A percentile compares a stretch with the other conserved stretches of the same genome.
Conservation (phyloP, 2,329 filamentous ascomycete genomes). For the Neofusicoccum sp. region DNA sequence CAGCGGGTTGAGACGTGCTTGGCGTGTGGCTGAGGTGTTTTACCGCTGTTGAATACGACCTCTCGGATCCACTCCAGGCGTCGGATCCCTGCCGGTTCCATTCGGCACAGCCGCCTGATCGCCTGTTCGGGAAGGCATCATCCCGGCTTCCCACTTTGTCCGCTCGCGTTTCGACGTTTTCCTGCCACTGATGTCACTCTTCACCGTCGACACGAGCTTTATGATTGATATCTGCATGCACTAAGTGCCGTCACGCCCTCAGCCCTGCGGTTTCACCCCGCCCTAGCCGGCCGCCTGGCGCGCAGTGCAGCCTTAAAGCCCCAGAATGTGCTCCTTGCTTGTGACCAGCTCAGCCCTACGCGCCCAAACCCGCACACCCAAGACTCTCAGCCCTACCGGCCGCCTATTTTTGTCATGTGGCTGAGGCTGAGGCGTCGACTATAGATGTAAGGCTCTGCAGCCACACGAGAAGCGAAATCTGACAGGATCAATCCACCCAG, state of each 20-base stretch:
- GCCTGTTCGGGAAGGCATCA: neutral
- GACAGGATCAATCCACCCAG: neutral
- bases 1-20: neutral
- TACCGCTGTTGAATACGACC: neutral
- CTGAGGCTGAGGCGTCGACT: slow-evolving; percentile 4
- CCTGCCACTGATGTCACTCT: neutral
- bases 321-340: neutral
- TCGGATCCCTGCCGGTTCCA: neutral
- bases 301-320: neutral
- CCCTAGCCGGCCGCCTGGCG: neutral
- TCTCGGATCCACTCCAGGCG: neutral
- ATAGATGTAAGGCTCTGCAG: slow-evolving; percentile 11
- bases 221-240: neutral
- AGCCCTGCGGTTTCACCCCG: slow-evolving; percentile 4
- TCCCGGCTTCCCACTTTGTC: neutral
- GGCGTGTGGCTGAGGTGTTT: slow-evolving; percentile 9
- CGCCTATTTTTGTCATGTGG: slow-evolving; percentile 11
- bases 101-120: neutral
- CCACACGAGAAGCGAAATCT: neutral
- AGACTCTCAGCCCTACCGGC: neutral
- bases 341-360: slow-evolving; percentile 14
- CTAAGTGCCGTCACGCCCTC: neutral
- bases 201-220: neutral
- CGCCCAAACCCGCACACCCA: neutral
- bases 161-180: neutral